A percentile compares a stretch with the other conserved stretches of the same genome.
Conservation (phyloP, 2,329 filamentous ascomycete genomes). For the Fusarium redolens region DNA sequence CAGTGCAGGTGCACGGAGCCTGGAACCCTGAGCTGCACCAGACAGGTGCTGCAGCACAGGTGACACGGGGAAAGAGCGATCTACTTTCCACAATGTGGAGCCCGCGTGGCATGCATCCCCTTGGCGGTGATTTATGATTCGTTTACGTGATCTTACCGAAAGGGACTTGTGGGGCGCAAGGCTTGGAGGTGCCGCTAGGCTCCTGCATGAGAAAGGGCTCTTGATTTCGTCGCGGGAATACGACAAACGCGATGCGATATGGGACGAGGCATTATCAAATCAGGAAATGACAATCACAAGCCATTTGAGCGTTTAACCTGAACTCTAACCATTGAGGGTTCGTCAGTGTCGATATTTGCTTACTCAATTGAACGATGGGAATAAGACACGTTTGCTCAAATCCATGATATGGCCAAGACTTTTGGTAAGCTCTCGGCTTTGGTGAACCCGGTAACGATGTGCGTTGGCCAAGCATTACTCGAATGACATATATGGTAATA, state of each 20-base stretch:
- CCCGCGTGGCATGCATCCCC: constrained; percentile 13
- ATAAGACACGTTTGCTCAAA: constrained; percentile 7
- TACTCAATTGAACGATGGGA: neutral
- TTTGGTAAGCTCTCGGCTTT: constrained; percentile 23
- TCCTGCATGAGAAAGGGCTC: constrained; percentile 1
- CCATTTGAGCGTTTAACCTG: neutral
- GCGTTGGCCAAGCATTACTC: constrained; percentile 16
- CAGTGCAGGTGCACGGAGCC: constrained; percentile 2
- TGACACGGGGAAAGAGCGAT: constrained; percentile 25
- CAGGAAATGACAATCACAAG: neutral
- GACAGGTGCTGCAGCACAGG: no score
- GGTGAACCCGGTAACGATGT: constrained; percentile 22
- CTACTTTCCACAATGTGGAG: constrained; percentile 22
- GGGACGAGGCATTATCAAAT: neutral
- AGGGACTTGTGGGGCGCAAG: constrained; percentile 20
- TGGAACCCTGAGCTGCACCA: neutral
- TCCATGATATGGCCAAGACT: constrained; percentile 34
- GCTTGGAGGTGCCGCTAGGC: constrained; percentile 30
- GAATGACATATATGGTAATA: neutral
- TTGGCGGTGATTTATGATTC: constrained; percentile 4
- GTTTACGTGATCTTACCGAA: neutral
- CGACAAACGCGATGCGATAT: constrained; percentile 16
- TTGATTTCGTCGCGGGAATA: constrained; percentile 10
- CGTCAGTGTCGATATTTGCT: neutral
- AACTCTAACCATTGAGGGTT: neutral